Percentiles rank a stretch among this genome's conserved stretches.
phyloP scores from a whole-genome alignment of 2,329 filamentous ascomycete genomes.

The Didymellaceae sp. region DNA sequence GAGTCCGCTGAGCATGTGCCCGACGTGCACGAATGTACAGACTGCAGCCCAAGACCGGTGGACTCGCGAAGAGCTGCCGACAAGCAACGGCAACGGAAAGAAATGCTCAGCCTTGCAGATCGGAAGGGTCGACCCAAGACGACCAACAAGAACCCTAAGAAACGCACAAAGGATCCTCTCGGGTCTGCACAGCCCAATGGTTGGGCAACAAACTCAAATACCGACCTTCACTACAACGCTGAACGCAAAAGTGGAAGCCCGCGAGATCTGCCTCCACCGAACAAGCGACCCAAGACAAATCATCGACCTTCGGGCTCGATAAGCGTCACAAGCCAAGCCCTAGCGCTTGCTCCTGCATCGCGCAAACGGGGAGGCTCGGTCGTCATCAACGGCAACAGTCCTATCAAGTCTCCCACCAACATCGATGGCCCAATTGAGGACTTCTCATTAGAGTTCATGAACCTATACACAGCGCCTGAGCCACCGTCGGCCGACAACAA shows the following conservation, averaged over 20 bases:
- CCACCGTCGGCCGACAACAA: constrained; percentile 70
- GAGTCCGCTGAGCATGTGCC: constrained; percentile 73
- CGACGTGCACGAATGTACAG: constrained; percentile 82
- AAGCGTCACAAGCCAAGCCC: constrained; percentile 70
- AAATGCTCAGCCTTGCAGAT: constrained; percentile 61
- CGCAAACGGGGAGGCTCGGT: constrained; percentile 67
- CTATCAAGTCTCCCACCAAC: constrained; percentile 76
- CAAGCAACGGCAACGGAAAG: constrained; percentile 69
- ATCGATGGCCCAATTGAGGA: constrained; percentile 70
- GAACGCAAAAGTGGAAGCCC: constrained; percentile 59
- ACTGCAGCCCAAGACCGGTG: constrained; percentile 80
- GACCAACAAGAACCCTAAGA: constrained; percentile 83
- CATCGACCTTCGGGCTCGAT: constrained; percentile 81
- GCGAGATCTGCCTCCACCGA: constrained; percentile 64
- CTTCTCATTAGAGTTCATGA: constrained; percentile 77
- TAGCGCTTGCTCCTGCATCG: constrained; percentile 67
- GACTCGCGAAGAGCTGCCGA: constrained; percentile 78
- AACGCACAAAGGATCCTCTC: constrained; percentile 74
- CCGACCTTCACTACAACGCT: constrained; percentile 58
- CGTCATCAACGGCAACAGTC: constrained; percentile 70
- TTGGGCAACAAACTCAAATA: constrained; percentile 61
- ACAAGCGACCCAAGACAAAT: constrained; percentile 81
- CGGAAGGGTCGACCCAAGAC: constrained; percentile 77
- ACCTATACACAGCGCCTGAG: constrained; percentile 71
- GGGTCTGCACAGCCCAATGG: constrained; percentile 71